These are phyloP conservation scores for Mucor saturninus DNA, from an alignment of 371 early-diverging fungal species.

Conservation along the genomic window DNA sequence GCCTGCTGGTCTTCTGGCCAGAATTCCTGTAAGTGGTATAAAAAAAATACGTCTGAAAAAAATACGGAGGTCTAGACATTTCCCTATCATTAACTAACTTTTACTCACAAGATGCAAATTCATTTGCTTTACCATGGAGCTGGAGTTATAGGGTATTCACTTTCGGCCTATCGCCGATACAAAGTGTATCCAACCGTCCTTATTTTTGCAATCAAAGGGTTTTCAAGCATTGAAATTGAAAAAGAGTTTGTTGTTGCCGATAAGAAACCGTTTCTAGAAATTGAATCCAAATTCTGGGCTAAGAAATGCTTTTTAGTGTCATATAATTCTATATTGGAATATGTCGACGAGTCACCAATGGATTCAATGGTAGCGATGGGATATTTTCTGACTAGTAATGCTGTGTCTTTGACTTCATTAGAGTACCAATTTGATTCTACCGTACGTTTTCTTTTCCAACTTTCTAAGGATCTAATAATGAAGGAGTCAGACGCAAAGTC, in stretches of 20 bases:
- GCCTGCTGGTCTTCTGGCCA: too few species aligned
- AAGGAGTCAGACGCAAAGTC: constrained; percentile 9
- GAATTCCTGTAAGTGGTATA: too few species aligned
- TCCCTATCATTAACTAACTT: constrained; percentile 8
- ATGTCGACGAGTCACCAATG: constrained; percentile 4
- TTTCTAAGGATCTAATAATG: constrained; percentile 11
- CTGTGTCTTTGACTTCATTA: constrained; percentile 18
- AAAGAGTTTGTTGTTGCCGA: constrained; percentile 10
- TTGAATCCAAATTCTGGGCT: constrained; percentile 15
- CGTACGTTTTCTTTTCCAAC: constrained; percentile 17
- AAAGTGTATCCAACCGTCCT: constrained; percentile 19
- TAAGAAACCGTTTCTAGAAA: constrained; percentile 7
- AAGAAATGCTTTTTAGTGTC: constrained; percentile 13
- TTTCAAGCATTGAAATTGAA: constrained; percentile 12
- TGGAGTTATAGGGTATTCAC: constrained; percentile 12
- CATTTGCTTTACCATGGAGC: constrained; percentile 7
- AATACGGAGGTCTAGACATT: too few species aligned
- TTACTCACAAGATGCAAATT: constrained; percentile 4
- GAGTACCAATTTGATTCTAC: constrained; percentile 17
- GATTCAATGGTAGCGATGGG: constrained; percentile 12
- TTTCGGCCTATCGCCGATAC: constrained; percentile 14
- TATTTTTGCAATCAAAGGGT: constrained; percentile 14
- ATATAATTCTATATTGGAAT: neutral
- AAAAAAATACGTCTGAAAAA: too few species aligned
- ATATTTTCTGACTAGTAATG: constrained; percentile 10